A percentile compares a stretch with the other conserved stretches of the same genome.
Evolutionary conservation across 805 yeast genomes (phyloP).

Genomic region (Candida morakotiae): DNA sequence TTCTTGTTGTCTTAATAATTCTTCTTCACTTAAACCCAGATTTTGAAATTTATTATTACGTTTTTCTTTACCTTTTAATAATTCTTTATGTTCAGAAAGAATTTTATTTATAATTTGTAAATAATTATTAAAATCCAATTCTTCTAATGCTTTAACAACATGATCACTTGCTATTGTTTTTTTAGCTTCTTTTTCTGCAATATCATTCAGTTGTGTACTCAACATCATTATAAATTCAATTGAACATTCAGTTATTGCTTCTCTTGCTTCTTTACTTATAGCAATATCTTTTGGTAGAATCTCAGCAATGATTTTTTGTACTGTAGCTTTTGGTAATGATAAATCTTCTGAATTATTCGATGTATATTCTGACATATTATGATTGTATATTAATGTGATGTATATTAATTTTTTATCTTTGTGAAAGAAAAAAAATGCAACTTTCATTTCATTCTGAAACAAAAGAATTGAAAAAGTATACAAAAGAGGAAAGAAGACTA

Average conservation of each 20-base stretch:
- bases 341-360: conserved; percentile 35
- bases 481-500: no score
- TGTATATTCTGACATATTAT: conserved; percentile 36
- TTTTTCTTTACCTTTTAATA: conserved; percentile 82
- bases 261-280: conserved; percentile 90
- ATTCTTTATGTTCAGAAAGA: conserved; percentile 81
- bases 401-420: no score
- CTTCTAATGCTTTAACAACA: conserved; percentile 83
- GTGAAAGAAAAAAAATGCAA: neutral
- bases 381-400: neutral
- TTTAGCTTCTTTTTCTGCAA: conserved; percentile 93
- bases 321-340: conserved; percentile 70
- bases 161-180: conserved; percentile 97
- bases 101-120: conserved; percentile 77
- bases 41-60: conserved; percentile 91
- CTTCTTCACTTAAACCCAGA: conserved; percentile 90
- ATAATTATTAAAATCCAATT: conserved; percentile 82
- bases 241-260: conserved; percentile 92
- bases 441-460: no score
- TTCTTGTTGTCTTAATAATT: conserved; percentile 86
- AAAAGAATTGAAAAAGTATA: no score
- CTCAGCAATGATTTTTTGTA: conserved; percentile 89
- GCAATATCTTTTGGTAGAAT: conserved; percentile 84
- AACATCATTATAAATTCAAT: conserved; percentile 93
- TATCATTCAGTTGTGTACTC: conserved; percentile 90